Evolutionary conservation across 257 asterid species (phyloP).

Genomic region (Thymus mandschuricus): DNA sequence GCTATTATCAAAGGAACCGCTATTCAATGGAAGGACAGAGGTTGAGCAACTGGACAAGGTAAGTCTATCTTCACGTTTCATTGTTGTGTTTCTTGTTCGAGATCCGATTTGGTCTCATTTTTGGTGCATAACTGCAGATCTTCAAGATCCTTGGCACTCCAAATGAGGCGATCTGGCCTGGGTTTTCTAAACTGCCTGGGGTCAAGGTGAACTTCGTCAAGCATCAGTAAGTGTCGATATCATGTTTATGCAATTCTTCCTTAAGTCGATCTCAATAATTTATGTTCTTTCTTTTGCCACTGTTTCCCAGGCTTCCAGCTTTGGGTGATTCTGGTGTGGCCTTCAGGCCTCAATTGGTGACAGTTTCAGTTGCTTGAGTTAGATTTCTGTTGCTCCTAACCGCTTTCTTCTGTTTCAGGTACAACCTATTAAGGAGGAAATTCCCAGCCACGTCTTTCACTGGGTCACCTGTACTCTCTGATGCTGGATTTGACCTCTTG

Average conservation of each 20-base stretch:
- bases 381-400: constrained; percentile 50
- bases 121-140: constrained; percentile 52
- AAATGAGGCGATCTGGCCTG: constrained; percentile 87
- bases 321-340: constrained; percentile 94
- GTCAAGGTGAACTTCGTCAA: constrained; percentile 80
- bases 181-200: constrained; percentile 78
- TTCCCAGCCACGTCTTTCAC: constrained; percentile 71
- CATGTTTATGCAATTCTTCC: constrained; percentile 29
- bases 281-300: constrained; percentile 61
- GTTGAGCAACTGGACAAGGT: constrained; percentile 94
- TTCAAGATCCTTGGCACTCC: constrained; percentile 83
- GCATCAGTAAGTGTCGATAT: constrained; percentile 68
- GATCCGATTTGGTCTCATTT: not conserved
- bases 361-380: constrained; percentile 41
- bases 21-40: constrained; percentile 89
- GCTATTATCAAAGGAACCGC: constrained; percentile 72
- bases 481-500: constrained; percentile 84
- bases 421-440: constrained; percentile 60
- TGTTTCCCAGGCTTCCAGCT: constrained; percentile 99
- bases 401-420: constrained; percentile 60
- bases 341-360: constrained; percentile 76
- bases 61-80: constrained; percentile 21
- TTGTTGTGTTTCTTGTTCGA: not conserved
- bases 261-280: constrained; percentile 38
- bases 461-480: constrained; percentile 79